These are phyloP conservation scores for Trypanosoma platydactyli DNA, from an alignment of 208 protist genomes.

Conservation along the genomic window DNA sequence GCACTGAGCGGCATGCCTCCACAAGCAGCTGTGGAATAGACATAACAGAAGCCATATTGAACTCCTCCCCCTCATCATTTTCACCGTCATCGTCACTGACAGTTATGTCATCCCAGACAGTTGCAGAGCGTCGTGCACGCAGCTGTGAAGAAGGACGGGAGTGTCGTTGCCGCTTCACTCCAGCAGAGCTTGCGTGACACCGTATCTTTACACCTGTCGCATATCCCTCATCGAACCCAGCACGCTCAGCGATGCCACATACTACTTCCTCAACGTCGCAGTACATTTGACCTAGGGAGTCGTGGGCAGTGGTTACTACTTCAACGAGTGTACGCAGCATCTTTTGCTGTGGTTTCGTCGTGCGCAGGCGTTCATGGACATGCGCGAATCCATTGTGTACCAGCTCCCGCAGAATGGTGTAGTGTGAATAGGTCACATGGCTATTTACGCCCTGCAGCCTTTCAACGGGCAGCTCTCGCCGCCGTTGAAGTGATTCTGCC, in stretches of 20 bases:
- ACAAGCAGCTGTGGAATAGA: slow-evolving; percentile 52
- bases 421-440: slow-evolving; percentile 49
- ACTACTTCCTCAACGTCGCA: slow-evolving; percentile 53
- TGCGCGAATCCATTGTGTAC: slow-evolving; percentile 52
- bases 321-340: slow-evolving; percentile 39
- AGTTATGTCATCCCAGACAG: slow-evolving; percentile 25
- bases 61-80: slow-evolving; percentile 26
- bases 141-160: background rate
- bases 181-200: background rate
- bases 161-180: slow-evolving; percentile 16
- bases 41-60: slow-evolving; percentile 20
- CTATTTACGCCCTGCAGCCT: slow-evolving; percentile 17
- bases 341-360: slow-evolving; percentile 49
- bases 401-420: slow-evolving; percentile 49
- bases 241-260: slow-evolving; percentile 38
- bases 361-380: slow-evolving; percentile 31
- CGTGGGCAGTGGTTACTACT: slow-evolving; percentile 36
- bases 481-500: slow-evolving; percentile 36
- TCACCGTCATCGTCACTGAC: slow-evolving; percentile 24
- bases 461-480: slow-evolving; percentile 15
- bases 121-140: background rate
- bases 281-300: slow-evolving; percentile 34
- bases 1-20: slow-evolving; percentile 40
- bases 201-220: slow-evolving; percentile 20
- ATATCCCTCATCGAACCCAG: slow-evolving; percentile 45